Evolutionary conservation across 2,329 filamentous ascomycete species (phyloP).

Genomic region (Alternaria solani): DNA sequence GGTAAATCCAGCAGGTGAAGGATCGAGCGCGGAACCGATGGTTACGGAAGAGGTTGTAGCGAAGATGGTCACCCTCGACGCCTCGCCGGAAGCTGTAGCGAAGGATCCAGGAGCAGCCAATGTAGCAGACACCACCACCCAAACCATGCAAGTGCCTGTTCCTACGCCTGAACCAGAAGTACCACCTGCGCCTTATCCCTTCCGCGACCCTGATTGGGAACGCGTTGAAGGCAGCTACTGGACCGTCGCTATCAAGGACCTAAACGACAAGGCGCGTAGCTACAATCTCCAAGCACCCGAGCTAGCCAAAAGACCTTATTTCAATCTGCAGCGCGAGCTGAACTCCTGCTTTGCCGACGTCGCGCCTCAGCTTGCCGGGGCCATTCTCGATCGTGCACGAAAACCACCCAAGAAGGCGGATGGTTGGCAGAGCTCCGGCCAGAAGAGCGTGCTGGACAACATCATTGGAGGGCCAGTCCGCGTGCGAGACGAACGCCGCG

Average conservation of each 20-base stretch:
- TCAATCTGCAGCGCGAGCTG: constrained; percentile 82
- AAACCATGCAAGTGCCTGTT: constrained; percentile 25
- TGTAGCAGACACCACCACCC: constrained; percentile 16
- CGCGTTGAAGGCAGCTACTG: constrained; percentile 77
- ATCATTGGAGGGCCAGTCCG: constrained; percentile 64
- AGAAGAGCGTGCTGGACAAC: constrained; percentile 67
- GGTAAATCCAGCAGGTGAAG: constrained; percentile 23
- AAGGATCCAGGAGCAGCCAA: not conserved
- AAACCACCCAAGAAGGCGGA: constrained; percentile 52
- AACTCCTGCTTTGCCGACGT: constrained; percentile 84
- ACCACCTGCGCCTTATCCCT: constrained; percentile 61
- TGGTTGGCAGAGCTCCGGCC: constrained; percentile 48
- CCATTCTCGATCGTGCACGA: constrained; percentile 74
- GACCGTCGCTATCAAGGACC: constrained; percentile 74
- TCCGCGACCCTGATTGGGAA: constrained; percentile 82
- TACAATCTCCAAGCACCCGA: constrained; percentile 97
- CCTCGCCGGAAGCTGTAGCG: constrained; percentile 10
- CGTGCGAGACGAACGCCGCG: constrained; percentile 76
- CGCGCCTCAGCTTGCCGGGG: constrained; percentile 75
- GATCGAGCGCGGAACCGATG: constrained; percentile 15
- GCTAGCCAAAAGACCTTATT: constrained; percentile 92
- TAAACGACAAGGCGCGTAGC: constrained; percentile 81
- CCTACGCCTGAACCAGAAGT: constrained; percentile 32
- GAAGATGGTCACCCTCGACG: constrained; percentile 27
- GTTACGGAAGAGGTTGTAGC: constrained; percentile 42